A percentile compares a stretch with the other conserved stretches of the same genome.
These are phyloP conservation scores for Ilex paraguariensis DNA, from an alignment of 305 asterid species.

Conservation along the genomic window DNA sequence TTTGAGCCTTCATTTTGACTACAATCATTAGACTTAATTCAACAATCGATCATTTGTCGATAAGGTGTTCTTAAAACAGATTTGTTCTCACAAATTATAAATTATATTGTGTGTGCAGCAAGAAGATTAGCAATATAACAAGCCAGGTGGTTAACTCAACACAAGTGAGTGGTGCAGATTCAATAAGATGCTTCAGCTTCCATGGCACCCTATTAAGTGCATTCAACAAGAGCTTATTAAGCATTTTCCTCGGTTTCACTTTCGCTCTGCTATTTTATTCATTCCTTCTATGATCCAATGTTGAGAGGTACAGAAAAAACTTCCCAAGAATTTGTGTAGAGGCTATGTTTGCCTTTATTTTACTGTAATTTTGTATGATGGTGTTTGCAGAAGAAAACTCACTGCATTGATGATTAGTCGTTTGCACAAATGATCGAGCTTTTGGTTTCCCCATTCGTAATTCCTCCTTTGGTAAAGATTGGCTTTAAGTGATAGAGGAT, in stretches of 20 bases:
- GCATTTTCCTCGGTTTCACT: constrained; percentile 23
- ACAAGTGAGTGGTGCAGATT: constrained; percentile 46
- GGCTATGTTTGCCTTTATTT: neutral
- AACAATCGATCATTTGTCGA: too few species aligned
- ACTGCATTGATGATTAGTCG: too few species aligned
- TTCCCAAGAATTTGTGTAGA: constrained; percentile 19
- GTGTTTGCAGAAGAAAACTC: too few species aligned
- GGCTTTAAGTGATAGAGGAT: too few species aligned
- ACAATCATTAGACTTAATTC: too few species aligned
- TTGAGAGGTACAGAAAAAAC: constrained; percentile 27
- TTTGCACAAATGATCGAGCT: too few species aligned
- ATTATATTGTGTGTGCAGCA: constrained; percentile 44
- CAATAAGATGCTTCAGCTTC: constrained; percentile 28
- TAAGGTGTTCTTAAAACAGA: too few species aligned
- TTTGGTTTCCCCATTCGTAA: too few species aligned
- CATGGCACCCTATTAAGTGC: constrained; percentile 19
- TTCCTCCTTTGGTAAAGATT: too few species aligned
- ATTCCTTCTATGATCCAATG: constrained; percentile 36
- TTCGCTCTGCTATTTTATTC: constrained; percentile 43
- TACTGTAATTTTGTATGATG: too few species aligned
- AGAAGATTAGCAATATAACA: constrained; percentile 50
- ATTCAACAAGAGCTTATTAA: constrained; percentile 16
- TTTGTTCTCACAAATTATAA: too few species aligned
- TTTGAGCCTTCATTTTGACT: too few species aligned
- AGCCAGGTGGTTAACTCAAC: constrained; percentile 64